phyloP scores from a whole-genome alignment of 1,284 basidiomycete genomes.

The Leccinum griseonigrum region DNA sequence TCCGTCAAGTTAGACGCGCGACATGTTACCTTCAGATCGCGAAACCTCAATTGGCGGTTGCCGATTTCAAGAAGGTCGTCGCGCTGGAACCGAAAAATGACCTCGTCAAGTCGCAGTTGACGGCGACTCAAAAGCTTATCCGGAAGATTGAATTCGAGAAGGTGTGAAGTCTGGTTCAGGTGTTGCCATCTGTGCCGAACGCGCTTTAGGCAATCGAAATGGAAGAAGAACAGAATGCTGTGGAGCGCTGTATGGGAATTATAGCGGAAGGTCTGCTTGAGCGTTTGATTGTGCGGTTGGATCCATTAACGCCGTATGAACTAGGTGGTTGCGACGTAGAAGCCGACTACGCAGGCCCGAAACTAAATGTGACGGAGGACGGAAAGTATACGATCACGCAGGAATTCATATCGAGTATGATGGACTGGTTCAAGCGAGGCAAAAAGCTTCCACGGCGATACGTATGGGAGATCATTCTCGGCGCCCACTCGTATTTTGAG shows the following conservation, averaged over 20 bases:
- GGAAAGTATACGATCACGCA: constrained; percentile 72
- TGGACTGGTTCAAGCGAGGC: constrained; percentile 90
- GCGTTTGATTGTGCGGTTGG: not conserved
- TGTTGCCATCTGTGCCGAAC: not conserved
- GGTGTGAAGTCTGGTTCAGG: constrained; percentile 38
- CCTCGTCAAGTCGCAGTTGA: constrained; percentile 76
- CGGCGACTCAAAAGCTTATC: constrained; percentile 88
- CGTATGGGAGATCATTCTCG: constrained; percentile 95
- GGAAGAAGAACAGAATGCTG: constrained; percentile 80
- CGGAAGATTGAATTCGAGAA: constrained; percentile 88
- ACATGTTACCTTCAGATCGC: constrained; percentile 90
- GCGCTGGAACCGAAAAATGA: constrained; percentile 88
- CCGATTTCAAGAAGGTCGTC: constrained; percentile 86
- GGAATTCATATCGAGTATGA: constrained; percentile 85
- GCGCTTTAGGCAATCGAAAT: constrained; percentile 78
- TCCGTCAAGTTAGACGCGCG: constrained; percentile 61
- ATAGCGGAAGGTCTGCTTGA: constrained; percentile 66
- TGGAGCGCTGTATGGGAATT: constrained; percentile 71
- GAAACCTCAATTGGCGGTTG: constrained; percentile 79
- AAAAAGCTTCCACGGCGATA: constrained; percentile 85
- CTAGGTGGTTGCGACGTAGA: constrained; percentile 75
- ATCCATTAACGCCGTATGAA: constrained; percentile 4
- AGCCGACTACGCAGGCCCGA: constrained; percentile 65
- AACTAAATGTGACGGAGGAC: constrained; percentile 50
- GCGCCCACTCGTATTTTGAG: constrained; percentile 74